Base-by-base conservation (phyloP, 495 filamentous ascomycete species). In the Haplographium delicatum region DNA sequence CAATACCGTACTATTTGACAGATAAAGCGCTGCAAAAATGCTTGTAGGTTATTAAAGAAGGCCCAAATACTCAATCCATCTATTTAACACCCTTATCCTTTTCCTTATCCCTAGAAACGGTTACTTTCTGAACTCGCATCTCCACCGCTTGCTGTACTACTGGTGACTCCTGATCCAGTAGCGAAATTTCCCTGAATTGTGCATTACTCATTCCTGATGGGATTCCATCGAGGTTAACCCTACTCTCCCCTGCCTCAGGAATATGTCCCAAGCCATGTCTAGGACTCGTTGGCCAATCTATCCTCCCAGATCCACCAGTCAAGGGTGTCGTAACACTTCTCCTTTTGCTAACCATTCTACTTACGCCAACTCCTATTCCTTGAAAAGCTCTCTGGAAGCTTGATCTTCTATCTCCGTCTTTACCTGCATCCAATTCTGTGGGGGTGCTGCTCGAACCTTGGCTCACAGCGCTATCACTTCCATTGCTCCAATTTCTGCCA, bases 401-500 rank as follows among this genome's bases (percentile, higher is more conserved):
- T 7, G 48, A 57, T 20, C 44, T 25, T 13, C 42, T 18, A 4
- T 18, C 27, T 4, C 41, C 27, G 15, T 57, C 54, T 51, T 27
- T 16, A 18, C 42, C 44, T 2, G 41, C 45, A 26, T 54, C 56
- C 2, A 56, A 46, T 23, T 60, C 57, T 19, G 50, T 40, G 1
- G 42, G 20, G 3, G 35, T 39, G 9, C 37, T 8, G 35, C 51
- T 58, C 18, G 48, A 50, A 5, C 9, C 40, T 34, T 52, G 44
- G 25, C 48, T 53, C 1, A 51, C 27, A 23, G n/a, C 23, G 24
- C 50, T 58, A 22, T 54, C 45, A 30, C 51, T 56, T 1, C 47
- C 52, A 20, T 49, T 44, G 44, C 52, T 56, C 57, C 57, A 59
- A 38, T 59, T 40, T 20, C 57, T 37, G 9, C 30, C 15, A 33